These are phyloP conservation scores for Tricholoma saponaceum DNA, from an alignment of 768 basidiomycete species.

Conservation along the genomic window DNA sequence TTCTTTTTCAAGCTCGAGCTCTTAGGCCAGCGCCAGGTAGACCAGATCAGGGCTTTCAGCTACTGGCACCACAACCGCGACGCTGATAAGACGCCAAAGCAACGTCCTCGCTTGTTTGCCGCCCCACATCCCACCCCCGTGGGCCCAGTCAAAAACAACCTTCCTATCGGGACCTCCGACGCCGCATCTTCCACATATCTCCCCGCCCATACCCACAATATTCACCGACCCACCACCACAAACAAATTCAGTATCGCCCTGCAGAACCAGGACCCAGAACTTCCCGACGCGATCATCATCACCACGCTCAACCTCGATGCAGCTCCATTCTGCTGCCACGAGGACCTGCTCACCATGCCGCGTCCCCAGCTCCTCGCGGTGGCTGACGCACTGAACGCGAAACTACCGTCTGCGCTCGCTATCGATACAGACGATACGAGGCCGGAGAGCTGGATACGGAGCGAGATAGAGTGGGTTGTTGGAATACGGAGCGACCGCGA, in stretches of 20 bases:
- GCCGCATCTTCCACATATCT: not conserved
- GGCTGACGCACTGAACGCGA: conserved; percentile 50
- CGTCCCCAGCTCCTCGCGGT: conserved; percentile 48
- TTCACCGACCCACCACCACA: not conserved
- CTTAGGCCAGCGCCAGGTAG: conserved; percentile 14
- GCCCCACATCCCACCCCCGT: not conserved
- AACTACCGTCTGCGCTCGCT: conserved; percentile 46
- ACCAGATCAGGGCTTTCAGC: conserved; percentile 10
- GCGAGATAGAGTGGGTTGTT: conserved; percentile 55
- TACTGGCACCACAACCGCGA: conserved; percentile 11
- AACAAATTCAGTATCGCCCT: conserved; percentile 44
- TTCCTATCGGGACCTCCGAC: not conserved
- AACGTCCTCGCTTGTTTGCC: not conserved
- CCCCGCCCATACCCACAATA: not conserved
- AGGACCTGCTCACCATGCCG: conserved; percentile 65
- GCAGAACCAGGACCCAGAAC: conserved; percentile 48
- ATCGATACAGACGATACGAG: conserved; percentile 41
- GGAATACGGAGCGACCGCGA: conserved; percentile 38
- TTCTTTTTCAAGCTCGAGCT: conserved; percentile 38
- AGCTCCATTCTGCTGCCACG: conserved; percentile 71
- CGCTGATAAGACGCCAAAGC: conserved; percentile 8
- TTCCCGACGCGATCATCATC: conserved; percentile 57
- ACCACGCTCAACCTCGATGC: conserved; percentile 53
- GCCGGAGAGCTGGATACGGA: conserved; percentile 42
- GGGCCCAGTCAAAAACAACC: conserved; percentile 4